Evolutionary conservation across 805 yeast species (phyloP), one percentile per base, ranked within the genome.

Genomic region (Cyberlindnera amylophila): DNA sequence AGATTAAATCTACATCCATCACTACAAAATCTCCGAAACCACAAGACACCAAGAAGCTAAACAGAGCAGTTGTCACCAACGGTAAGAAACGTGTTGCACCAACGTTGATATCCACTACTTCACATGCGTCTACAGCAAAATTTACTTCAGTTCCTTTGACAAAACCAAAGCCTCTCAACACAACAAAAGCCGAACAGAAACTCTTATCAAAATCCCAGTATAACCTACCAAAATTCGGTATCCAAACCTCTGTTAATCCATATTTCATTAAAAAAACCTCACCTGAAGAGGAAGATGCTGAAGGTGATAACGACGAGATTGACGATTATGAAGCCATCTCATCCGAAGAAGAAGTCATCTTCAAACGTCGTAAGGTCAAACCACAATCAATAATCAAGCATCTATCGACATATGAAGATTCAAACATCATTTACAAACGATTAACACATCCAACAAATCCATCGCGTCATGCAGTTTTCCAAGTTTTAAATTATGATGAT

Each of bases 31-130:
- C 45, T 5, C 36, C 34, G 27, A 38, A 21, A 27, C 28, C 45
- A 24, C 54, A 53, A 30, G 63, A 64, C 34, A 49, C 59, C 34
- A 57, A 53, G 11, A 62, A 52, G 32, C 49, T 55, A 39, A 69
- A 59, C 74, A 80, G 63, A 42, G 73, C 81, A 1, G 72, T 85
- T 5, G 77, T 90, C 1, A 84, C 86, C 52, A 81, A 82, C 30
- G 93, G 93, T 4, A 79, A 78, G 54, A 85, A 84, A 52, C 64
- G 93, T 51, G 88, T 86, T 2, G 75, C 86, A 1, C 95, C 93
- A 5, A 69, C 80, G 17, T 61, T 84, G 12, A 71, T 84, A 4
- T 77, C 90, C 1, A 55, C 75, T 1, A 58, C 66, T 4, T 51
- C 54, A 15, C 57, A 61, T 21, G 52, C 64, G 8, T 37, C 47